Base-by-base conservation (phyloP, 1,139 yeast genomes). In the Taiozyma sp. region DNA sequence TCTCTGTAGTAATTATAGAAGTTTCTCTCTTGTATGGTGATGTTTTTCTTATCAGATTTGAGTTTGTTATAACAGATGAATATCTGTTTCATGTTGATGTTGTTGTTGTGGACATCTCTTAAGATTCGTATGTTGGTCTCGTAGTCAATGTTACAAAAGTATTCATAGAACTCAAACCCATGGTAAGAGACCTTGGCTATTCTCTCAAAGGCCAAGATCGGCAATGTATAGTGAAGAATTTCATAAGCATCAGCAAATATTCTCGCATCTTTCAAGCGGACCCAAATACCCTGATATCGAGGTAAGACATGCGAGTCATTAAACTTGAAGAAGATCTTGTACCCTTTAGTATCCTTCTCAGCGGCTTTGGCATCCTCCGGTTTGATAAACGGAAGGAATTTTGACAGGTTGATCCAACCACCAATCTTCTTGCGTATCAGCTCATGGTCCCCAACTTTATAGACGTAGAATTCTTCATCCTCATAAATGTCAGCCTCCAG, bases 151-250 rank as follows among this genome's bases (percentile, higher is more conserved):
- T 49, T 48, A 0, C 54, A 56, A 46, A 61, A 60, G 54, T 45
- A 57, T 44, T 62, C 65, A 54, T 56, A 61, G 46, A 50, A 61
- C 3, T 44, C 42, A 2, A 46, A 43, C 3, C 63, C 64, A 16
- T 52, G 51, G 40, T 62, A 58, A 1, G 46, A 44, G 6, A 56
- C 62, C 26, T 43, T 35, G 6, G 64, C 63, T 2, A 61, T 48
- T 46, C 64, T 53, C 32, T 57, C 58, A 47, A 62, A 62, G 1
- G 44, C 47, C 35, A 62, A 39, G 9, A 62, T 44, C 0, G 64
- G 62, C 1, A 42, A 48, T 4, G 55, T 51, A 4, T 49, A 14
- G 3, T 55, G 42, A 6, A 47, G 43, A 5, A 62, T 55, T 1
- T 41, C 48, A 43, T 52, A 51, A 3, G 37, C 16, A 6, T 22